Evolutionary conservation across 176 grass and related monocot genomes (phyloP).

Genomic region (Hordeum vulgare): DNA sequence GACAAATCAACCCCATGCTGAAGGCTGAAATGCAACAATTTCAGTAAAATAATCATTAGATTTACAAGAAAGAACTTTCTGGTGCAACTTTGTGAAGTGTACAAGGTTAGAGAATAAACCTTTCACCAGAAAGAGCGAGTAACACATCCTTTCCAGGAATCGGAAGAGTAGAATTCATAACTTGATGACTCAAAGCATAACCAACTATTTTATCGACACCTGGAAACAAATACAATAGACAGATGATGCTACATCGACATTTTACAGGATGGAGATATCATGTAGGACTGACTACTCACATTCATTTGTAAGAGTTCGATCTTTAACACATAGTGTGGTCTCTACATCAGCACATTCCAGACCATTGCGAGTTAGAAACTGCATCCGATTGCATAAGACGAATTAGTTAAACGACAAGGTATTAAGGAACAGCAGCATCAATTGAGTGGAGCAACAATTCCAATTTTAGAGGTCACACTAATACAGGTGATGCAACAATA

Average conservation of each 20-base stretch:
- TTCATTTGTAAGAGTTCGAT: conserved; percentile 89
- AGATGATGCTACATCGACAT: not conserved
- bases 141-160: conserved; percentile 37
- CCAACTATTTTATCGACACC: conserved; percentile 96
- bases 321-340: conserved; percentile 60
- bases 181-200: conserved; percentile 82
- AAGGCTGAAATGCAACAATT: conserved; percentile 56
- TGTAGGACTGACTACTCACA: conserved; percentile 51
- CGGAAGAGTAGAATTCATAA: conserved; percentile 38
- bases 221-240: conserved; percentile 30
- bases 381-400: conserved; percentile 3
- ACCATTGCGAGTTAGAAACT: conserved; percentile 70
- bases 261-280: not conserved
- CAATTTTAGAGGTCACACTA: not conserved
- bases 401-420: not conserved
- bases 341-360: conserved; percentile 79
- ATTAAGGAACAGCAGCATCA: not conserved
- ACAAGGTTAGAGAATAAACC: conserved; percentile 35
- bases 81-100: not conserved
- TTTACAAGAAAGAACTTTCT: conserved; percentile 13
- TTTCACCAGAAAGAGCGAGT: conserved; percentile 65
- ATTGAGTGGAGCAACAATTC: not conserved
- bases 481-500: not conserved
- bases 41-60: conserved; percentile 10
- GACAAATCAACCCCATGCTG: conserved; percentile 66